Evolutionary conservation across 2,329 filamentous ascomycete genomes (phyloP), one percentile per base, ranked within the genome.

Genomic region (Trichoderma harzianum): DNA sequence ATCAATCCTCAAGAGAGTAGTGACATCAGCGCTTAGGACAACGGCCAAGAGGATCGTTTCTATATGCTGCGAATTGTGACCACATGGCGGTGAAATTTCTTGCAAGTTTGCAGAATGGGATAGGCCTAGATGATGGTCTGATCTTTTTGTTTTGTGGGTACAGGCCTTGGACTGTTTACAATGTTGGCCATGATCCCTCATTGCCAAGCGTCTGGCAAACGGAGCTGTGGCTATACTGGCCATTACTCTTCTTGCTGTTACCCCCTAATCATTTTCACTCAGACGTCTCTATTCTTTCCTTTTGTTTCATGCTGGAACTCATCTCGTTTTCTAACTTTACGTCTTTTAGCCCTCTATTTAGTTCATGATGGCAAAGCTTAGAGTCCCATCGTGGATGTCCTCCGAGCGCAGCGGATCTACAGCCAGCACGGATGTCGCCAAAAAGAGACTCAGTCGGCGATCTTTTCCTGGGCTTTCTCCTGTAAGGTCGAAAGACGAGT

Each of bases 371-470:
- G 77, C 67, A 64, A 82, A 78, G 63, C 76, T 81, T 69, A 81
- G 76, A 73, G 73, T 81, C 21, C 79, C 78, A 18, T 79, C 81
- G n/a, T 80, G 79, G 78, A 77, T 83, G n/a, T 77, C 77, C 24
- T 74, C 72, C 74, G 73, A 74, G 21, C 74, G 73, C 57, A 71
- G 76, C 7, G 73, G 76, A 3, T 66, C 74, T 28, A 73, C 73
- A 30, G 60, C 66, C 7, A 53, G 70, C 7, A 78, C 78, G 11
- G 71, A 72, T 14, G 79, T 80, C 11, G 71, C 73, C 26, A 82
- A 80, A 75, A 81, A 80, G 75, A 81, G 79, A 76, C 75, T 79
- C 58, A 80, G 80, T 70, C 79, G 80, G 28, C 75, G 75, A 12
- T 82, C 81, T 2, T 76, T 81, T 18, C 77, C 78, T 7, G 76